Conservation (phyloP, 106 monocot genomes). For the Allium cepa region DNA sequence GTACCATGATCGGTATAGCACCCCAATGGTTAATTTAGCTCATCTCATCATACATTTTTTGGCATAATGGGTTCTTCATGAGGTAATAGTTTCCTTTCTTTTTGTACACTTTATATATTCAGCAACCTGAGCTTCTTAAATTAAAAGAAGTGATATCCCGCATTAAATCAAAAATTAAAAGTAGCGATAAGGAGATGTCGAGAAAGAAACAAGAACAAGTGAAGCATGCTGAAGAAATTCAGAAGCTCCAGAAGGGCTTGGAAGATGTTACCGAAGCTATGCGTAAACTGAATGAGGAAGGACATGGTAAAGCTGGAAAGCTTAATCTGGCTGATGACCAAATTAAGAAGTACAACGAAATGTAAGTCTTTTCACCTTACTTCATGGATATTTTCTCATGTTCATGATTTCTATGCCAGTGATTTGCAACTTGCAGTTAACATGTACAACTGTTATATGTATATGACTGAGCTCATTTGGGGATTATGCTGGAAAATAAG, state of each 20-base stretch:
- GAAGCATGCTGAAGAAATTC: conserved; percentile 67
- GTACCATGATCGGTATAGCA: too few species aligned
- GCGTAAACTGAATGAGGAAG: conserved; percentile 43
- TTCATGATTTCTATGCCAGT: too few species aligned
- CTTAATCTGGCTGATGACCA: conserved; percentile 85
- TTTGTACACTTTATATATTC: conserved; percentile 10
- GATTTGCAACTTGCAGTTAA: too few species aligned
- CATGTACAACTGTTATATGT: too few species aligned
- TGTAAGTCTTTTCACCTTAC: conserved; percentile 40
- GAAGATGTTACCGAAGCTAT: conserved; percentile 54
- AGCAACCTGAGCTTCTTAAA: conserved; percentile 99
- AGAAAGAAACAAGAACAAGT: conserved; percentile 76
- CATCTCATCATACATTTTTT: too few species aligned
- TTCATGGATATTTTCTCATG: not conserved
- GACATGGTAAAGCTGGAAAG: conserved; percentile 57
- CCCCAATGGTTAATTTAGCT: too few species aligned
- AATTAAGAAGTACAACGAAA: conserved; percentile 74
- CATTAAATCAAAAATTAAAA: conserved; percentile 98
- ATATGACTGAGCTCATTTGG: too few species aligned
- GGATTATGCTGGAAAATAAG: too few species aligned
- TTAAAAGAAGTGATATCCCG: conserved; percentile 90
- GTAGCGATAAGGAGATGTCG: conserved; percentile 85
- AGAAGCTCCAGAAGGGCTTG: conserved; percentile 56
- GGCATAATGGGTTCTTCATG: too few species aligned
- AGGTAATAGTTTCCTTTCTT: not conserved